Percentiles rank a stretch among this genome's conserved stretches.
phyloP scores from a whole-genome alignment of 192 early-diverging fungal genomes.

The Martensiomyces pterosporus region DNA sequence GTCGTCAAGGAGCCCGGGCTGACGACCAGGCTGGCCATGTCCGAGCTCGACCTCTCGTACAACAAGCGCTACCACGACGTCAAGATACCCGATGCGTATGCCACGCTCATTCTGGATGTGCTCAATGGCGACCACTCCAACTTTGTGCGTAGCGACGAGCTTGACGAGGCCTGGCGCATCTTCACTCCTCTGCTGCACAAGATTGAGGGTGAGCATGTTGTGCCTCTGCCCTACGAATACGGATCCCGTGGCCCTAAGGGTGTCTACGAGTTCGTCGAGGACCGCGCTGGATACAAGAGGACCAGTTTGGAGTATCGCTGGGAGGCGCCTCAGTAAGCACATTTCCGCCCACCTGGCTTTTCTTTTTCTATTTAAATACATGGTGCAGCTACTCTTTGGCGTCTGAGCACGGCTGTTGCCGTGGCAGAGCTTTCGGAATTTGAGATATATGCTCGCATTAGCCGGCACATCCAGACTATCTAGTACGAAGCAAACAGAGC shows the following conservation, averaged over 20 bases:
- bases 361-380: background rate
- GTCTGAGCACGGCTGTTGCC: no score
- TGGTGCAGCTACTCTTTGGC: no score
- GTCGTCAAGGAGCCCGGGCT: slow-evolving; percentile 90
- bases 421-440: no score
- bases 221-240: slow-evolving; percentile 67
- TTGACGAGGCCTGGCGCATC: slow-evolving; percentile 93
- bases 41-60: slow-evolving; percentile 91
- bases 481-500: no score
- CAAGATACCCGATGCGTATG: slow-evolving; percentile 95
- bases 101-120: slow-evolving; percentile 84
- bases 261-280: slow-evolving; percentile 59
- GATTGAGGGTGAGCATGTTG: slow-evolving; percentile 61
- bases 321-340: slow-evolving; percentile 28
- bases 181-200: slow-evolving; percentile 91
- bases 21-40: slow-evolving; percentile 69
- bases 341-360: background rate
- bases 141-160: slow-evolving; percentile 86
- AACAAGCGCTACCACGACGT: slow-evolving; percentile 74
- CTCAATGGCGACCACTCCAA: slow-evolving; percentile 88
- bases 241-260: slow-evolving; percentile 77
- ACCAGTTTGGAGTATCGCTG: slow-evolving; percentile 37
- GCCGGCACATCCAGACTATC: no score
- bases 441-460: no score
- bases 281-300: slow-evolving; percentile 38